Percentiles rank a stretch among this genome's conserved stretches.
These are phyloP conservation scores for Tuber brumale DNA, from an alignment of 495 filamentous ascomycete genomes.

Conservation along the genomic window DNA sequence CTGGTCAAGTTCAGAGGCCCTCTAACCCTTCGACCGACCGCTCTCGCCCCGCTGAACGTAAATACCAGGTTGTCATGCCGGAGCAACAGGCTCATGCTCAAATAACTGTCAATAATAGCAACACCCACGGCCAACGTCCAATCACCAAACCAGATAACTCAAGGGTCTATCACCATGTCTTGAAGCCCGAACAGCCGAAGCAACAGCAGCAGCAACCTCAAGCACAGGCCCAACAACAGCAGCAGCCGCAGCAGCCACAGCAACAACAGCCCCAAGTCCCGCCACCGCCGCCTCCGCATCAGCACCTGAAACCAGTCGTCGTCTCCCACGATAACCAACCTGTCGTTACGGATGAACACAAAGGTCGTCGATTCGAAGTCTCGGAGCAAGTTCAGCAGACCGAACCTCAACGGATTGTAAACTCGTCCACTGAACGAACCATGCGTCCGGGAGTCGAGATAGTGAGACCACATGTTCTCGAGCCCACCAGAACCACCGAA, in stretches of 20 bases:
- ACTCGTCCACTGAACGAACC: constrained; percentile 33
- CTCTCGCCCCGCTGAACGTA: constrained; percentile 23
- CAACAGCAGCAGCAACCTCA: constrained; percentile 15
- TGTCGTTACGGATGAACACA: constrained; percentile 18
- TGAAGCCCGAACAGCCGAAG: constrained; percentile 28
- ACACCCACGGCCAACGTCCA: constrained; percentile 11
- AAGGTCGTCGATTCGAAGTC: constrained; percentile 27
- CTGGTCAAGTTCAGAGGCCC: constrained; percentile 33
- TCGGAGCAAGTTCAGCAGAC: constrained; percentile 30
- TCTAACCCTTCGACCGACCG: constrained; percentile 30
- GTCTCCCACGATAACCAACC: constrained; percentile 5
- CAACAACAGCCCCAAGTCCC: constrained; percentile 24
- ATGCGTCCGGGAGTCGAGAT: constrained; percentile 39
- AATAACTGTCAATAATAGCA: constrained; percentile 19
- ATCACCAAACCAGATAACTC: constrained; percentile 18
- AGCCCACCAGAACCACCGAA: constrained; percentile 22
- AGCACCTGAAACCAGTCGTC: constrained; percentile 8
- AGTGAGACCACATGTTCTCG: constrained; percentile 30
- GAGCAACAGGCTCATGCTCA: constrained; percentile 19
- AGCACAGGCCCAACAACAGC: constrained; percentile 22
- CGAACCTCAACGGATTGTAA: constrained; percentile 28
- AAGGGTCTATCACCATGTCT: constrained; percentile 20
- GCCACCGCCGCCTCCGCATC: background rate
- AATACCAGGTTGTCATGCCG: constrained; percentile 20
- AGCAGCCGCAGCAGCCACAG: constrained; percentile 30